A percentile compares a stretch with the other conserved stretches of the same genome.
Conservation (phyloP, 345 rosid genomes). For the Gossypium longicalyx region DNA sequence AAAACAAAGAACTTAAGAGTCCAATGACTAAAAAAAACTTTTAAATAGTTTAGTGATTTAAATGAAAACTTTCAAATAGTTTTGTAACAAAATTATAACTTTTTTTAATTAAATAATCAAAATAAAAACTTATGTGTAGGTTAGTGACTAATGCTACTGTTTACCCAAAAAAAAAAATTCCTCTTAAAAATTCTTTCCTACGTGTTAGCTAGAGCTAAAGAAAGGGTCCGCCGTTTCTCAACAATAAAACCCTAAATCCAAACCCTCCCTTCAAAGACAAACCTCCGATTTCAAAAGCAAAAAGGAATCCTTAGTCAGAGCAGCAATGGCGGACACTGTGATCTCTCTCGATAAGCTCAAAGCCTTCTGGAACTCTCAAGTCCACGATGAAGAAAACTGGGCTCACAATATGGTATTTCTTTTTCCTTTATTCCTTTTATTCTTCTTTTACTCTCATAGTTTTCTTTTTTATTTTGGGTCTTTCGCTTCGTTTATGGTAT, state of each 20-base stretch:
- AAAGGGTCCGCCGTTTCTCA: not conserved
- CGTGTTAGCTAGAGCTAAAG: not conserved
- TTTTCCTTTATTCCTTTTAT: too few relatives aligned
- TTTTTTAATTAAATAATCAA: too few relatives aligned
- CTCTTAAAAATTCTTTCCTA: not conserved
- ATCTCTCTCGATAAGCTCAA: slow-evolving; percentile 52
- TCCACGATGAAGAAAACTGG: slow-evolving; percentile 76
- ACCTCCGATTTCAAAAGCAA: not conserved
- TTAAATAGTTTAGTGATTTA: too few relatives aligned
- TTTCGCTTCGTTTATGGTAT: not conserved
- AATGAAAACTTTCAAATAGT: rapidly evolving
- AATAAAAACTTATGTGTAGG: too few relatives aligned
- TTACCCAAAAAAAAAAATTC: too few relatives aligned
- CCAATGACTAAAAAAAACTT: too few relatives aligned
- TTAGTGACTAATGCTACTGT: rapidly evolving
- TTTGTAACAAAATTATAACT: too few relatives aligned
- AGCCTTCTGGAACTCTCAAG: slow-evolving; percentile 60
- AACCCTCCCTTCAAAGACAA: not conserved
- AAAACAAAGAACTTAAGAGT: too few relatives aligned
- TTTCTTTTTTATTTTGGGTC: not conserved
- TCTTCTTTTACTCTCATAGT: not conserved
- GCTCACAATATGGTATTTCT: slow-evolving; percentile 54
- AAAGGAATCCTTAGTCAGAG: not conserved
- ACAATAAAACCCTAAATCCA: slow-evolving; percentile 16
- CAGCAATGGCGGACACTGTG: slow-evolving; percentile 47